Percentiles rank a stretch among this genome's conserved stretches.
phyloP scores from a whole-genome alignment of 2,329 filamentous ascomycete species.

The Xylaria sp. region DNA sequence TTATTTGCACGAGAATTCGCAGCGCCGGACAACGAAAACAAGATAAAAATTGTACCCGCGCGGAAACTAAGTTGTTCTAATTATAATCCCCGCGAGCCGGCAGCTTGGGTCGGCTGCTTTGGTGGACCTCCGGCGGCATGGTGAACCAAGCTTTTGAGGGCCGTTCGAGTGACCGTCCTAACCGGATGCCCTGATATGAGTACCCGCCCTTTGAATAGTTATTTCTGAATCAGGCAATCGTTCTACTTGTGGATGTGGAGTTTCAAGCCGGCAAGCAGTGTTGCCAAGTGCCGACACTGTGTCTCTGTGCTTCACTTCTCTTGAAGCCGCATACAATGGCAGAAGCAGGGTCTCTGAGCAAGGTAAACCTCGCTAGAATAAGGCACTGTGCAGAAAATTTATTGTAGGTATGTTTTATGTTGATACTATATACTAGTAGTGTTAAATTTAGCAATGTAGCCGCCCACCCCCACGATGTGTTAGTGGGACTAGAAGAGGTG shows the following conservation, averaged over 20 bases:
- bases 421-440: too few species aligned
- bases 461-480: background rate
- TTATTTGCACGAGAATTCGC: background rate
- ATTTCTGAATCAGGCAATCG: background rate
- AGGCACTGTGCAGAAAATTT: background rate
- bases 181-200: background rate
- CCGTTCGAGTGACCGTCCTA: background rate
- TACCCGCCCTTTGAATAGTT: background rate
- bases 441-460: conserved; percentile 3
- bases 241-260: background rate
- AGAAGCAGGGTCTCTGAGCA: background rate
- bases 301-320: background rate
- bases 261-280: background rate
- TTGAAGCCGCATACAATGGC: background rate
- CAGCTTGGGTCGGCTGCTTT: conserved; percentile 20
- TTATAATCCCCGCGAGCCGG: conserved; percentile 14
- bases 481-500: background rate
- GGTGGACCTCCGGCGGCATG: conserved; percentile 8
- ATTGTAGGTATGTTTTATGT: too few species aligned
- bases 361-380: conserved; percentile 10
- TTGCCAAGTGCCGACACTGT: background rate
- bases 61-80: background rate
- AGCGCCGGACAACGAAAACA: conserved; percentile 22
- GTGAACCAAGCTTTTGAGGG: conserved; percentile 22
- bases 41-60: conserved; percentile 5